These are phyloP conservation scores for Leishmania tropica DNA, from an alignment of 208 protist genomes.

Conservation along the genomic window DNA sequence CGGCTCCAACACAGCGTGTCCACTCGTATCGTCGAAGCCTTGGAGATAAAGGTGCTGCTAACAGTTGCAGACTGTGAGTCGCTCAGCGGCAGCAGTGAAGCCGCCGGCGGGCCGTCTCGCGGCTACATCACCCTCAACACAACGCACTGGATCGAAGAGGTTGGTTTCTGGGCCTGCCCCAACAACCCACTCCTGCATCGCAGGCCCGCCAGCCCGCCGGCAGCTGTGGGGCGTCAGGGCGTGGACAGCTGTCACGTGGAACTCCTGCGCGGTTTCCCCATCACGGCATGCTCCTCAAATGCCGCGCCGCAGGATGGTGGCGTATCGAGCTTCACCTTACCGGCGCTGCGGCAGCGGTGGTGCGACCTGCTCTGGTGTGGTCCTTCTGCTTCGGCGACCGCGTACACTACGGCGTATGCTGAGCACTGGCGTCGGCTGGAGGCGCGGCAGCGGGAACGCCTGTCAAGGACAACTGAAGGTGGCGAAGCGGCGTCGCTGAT, in stretches of 20 bases:
- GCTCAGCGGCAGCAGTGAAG: not conserved
- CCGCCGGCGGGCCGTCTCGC: too few relatives aligned
- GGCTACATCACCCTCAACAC: conserved; percentile 53
- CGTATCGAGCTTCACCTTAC: not conserved
- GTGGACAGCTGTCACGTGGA: not conserved
- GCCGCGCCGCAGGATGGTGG: not conserved
- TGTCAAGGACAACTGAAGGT: not conserved
- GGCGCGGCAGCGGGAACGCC: not conserved
- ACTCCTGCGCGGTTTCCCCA: not conserved
- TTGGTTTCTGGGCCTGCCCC: conserved; percentile 79
- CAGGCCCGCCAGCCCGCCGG: not conserved
- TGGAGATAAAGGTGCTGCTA: conserved; percentile 55
- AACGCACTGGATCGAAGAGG: conserved; percentile 79
- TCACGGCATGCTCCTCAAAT: not conserved
- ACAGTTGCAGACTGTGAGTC: conserved; percentile 18
- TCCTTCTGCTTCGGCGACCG: conserved; percentile 5
- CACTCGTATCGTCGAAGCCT: conserved; percentile 27
- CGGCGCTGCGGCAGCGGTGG: not conserved
- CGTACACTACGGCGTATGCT: conserved; percentile 16
- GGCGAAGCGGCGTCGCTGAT: not conserved
- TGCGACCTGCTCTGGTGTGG: not conserved
- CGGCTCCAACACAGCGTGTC: conserved; percentile 42
- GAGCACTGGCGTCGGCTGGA: conserved; percentile 19
- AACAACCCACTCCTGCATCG: conserved; percentile 57
- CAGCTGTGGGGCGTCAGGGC: not conserved